phyloP scores from a whole-genome alignment of 129 eudicot species.

The Smallanthus sonchifolius region DNA sequence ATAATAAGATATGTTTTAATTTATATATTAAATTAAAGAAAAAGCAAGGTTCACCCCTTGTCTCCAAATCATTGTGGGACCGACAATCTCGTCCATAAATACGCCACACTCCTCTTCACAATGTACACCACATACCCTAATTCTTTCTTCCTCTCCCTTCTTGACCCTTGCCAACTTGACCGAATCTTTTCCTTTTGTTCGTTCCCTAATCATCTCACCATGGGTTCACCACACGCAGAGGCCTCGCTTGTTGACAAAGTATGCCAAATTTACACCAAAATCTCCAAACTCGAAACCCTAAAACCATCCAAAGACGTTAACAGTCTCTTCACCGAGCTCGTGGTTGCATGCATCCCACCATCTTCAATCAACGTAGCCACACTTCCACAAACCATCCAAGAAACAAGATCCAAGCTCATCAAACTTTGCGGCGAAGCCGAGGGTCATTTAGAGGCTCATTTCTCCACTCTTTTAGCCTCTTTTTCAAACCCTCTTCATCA shows the following conservation, averaged over 20 bases:
- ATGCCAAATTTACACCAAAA: slow-evolving; percentile 53
- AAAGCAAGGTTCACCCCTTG: slow-evolving; percentile 28
- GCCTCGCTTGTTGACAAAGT: slow-evolving; percentile 53
- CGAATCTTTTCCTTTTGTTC: background rate
- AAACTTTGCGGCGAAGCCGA: slow-evolving; percentile 70
- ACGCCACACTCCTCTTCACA: slow-evolving; percentile 37
- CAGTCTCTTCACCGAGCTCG: slow-evolving; percentile 77
- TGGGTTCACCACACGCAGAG: slow-evolving; percentile 50
- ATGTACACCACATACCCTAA: slow-evolving; percentile 15
- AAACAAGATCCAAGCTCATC: slow-evolving; percentile 58
- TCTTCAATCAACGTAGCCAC: slow-evolving; percentile 49
- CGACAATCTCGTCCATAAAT: slow-evolving; percentile 48
- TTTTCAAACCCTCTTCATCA: slow-evolving; percentile 60
- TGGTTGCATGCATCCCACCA: slow-evolving; percentile 69
- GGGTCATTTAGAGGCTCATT: slow-evolving; percentile 70
- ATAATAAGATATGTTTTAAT: background rate
- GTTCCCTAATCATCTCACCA: slow-evolving; percentile 43
- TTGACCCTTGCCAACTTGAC: slow-evolving; percentile 8
- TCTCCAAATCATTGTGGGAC: slow-evolving; percentile 24
- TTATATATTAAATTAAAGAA: background rate
- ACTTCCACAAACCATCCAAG: slow-evolving; percentile 45
- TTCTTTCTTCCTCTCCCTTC: slow-evolving; percentile 11
- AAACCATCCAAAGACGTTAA: slow-evolving; percentile 73
- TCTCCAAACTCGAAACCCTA: slow-evolving; percentile 60
- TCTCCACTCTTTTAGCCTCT: slow-evolving; percentile 47